Evolutionary conservation across 192 early-diverging fungal species (phyloP).

Genomic region (Backusella tarrabulga): DNA sequence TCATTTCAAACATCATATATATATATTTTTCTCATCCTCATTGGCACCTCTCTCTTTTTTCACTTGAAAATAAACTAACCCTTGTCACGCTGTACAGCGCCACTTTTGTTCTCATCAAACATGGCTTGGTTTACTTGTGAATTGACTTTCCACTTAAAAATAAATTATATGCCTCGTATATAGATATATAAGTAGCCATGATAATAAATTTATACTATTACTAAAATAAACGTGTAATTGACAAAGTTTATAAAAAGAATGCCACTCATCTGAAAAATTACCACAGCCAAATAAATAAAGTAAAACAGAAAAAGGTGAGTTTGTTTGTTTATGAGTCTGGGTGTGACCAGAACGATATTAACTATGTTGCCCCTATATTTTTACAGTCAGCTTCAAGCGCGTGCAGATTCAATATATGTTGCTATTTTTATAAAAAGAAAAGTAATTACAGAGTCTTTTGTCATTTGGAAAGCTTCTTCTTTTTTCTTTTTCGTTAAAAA

Average conservation of each 20-base stretch:
- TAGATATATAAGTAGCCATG: not conserved
- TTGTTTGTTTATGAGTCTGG: not conserved
- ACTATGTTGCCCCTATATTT: not conserved
- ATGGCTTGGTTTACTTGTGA: not conserved
- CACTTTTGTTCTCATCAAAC: not conserved
- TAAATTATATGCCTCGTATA: not conserved
- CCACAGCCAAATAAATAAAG: not conserved
- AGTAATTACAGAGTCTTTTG: not conserved
- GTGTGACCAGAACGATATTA: not conserved
- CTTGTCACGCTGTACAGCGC: not conserved
- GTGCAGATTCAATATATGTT: slow-evolving; percentile 1
- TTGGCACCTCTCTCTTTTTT: not conserved
- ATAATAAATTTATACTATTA: not conserved
- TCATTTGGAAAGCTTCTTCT: not conserved
- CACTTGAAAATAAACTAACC: not conserved
- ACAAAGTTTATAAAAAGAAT: not conserved
- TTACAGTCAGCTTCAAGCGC: not conserved
- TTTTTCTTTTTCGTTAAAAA: not conserved
- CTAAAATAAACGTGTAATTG: not conserved
- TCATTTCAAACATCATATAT: not conserved
- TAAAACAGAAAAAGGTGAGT: not conserved
- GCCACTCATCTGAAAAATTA: not conserved
- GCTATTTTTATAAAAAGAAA: not conserved
- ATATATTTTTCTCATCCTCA: not conserved
- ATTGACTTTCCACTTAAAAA: not conserved